Evolutionary conservation across 257 asterid genomes (phyloP).

Genomic region (Rehmannia glutinosa): DNA sequence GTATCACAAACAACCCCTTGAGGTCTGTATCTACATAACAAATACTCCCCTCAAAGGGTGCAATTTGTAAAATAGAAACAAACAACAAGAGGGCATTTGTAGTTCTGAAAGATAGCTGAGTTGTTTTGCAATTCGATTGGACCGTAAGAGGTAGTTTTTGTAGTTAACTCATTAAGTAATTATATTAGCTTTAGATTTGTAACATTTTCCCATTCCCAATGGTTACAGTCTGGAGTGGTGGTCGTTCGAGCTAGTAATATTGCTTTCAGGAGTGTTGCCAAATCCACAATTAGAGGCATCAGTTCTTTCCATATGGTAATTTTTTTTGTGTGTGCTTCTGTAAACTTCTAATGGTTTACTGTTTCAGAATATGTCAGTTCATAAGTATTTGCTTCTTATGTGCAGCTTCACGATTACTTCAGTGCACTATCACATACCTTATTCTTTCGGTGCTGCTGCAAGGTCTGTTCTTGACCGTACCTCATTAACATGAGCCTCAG

Average conservation of each 20-base stretch:
- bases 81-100: too few species aligned
- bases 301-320: slow-evolving; percentile 67
- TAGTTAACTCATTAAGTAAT: background rate
- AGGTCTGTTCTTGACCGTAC: slow-evolving; percentile 38
- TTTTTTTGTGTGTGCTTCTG: background rate
- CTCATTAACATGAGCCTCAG: background rate
- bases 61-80: too few species aligned
- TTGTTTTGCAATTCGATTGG: too few species aligned
- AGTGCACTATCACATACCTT: slow-evolving; percentile 36
- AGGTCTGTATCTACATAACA: too few species aligned
- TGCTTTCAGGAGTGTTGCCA: slow-evolving; percentile 68
- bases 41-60: too few species aligned
- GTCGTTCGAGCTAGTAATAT: slow-evolving; percentile 59
- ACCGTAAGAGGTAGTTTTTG: too few species aligned
- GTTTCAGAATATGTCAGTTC: background rate
- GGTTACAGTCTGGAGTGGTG: slow-evolving; percentile 67
- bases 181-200: background rate
- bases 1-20: too few species aligned
- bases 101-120: too few species aligned
- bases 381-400: background rate
- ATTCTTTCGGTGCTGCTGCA: too few species aligned
- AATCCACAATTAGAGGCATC: slow-evolving; percentile 68
- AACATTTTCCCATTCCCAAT: background rate
- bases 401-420: slow-evolving; percentile 38
- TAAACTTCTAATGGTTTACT: background rate